phyloP scores from a whole-genome alignment of 129 eudicot genomes.

The Helianthus tuberosus region DNA sequence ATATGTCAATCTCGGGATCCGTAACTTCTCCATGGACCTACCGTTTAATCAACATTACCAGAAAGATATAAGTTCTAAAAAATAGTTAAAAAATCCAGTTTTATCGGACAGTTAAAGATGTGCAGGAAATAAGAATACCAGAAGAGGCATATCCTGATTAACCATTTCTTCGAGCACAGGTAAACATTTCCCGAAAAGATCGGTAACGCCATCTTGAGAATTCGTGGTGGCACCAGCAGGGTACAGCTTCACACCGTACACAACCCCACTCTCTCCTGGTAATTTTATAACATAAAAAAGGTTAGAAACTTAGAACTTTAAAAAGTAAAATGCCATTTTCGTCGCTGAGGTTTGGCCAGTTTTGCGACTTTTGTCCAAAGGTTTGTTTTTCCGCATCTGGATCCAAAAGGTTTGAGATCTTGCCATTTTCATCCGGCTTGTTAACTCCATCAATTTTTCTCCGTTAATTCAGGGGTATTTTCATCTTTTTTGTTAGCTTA shows the following conservation, averaged over 20 bases:
- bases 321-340: too few relatives aligned
- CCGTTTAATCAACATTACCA: slow-evolving; percentile 1
- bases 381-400: too few relatives aligned
- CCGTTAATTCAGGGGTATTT: too few relatives aligned
- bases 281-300: too few relatives aligned
- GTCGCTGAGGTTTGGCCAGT: too few relatives aligned
- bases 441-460: too few relatives aligned
- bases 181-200: slow-evolving; percentile 87
- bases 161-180: slow-evolving; percentile 94
- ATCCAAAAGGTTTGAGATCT: too few relatives aligned
- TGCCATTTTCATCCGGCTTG: too few relatives aligned
- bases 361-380: too few relatives aligned
- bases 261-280: slow-evolving; percentile 89
- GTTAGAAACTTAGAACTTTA: too few relatives aligned
- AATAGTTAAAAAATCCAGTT: neutral
- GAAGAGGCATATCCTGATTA: slow-evolving; percentile 83
- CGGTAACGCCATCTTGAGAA: slow-evolving; percentile 99
- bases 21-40: slow-evolving; percentile 99
- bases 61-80: neutral
- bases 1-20: slow-evolving; percentile 72
- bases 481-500: too few relatives aligned
- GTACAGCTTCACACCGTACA: slow-evolving; percentile 86
- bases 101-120: neutral
- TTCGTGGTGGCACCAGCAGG: slow-evolving; percentile 99
- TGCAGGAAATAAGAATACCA: slow-evolving; percentile 48